These are phyloP conservation scores for Monilinia aucupariae DNA, from an alignment of 2,329 filamentous ascomycete genomes.

Conservation along the genomic window DNA sequence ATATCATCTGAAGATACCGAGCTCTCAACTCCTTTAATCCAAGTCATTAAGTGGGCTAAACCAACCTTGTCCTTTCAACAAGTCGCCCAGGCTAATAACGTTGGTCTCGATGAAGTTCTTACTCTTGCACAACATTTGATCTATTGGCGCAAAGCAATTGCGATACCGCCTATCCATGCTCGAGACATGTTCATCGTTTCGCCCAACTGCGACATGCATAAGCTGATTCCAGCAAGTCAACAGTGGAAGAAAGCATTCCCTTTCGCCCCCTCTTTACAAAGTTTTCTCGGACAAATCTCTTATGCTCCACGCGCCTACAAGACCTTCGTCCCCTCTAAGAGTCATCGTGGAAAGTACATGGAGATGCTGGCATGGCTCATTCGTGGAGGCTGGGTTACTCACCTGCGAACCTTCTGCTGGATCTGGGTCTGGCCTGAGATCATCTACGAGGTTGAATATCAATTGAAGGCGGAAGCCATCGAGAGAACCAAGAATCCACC, in stretches of 20 bases:
- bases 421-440: conserved; percentile 79
- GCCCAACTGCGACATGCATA: conserved; percentile 75
- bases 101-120: conserved; percentile 75
- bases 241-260: conserved; percentile 77
- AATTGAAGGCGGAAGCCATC: conserved; percentile 55
- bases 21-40: conserved; percentile 69
- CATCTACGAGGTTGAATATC: conserved; percentile 70
- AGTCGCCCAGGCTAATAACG: conserved; percentile 63
- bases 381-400: conserved; percentile 87
- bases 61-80: conserved; percentile 65
- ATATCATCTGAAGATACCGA: conserved; percentile 73
- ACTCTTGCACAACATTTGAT: conserved; percentile 89
- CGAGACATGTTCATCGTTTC: conserved; percentile 88
- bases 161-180: conserved; percentile 84
- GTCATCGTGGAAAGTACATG: conserved; percentile 82
- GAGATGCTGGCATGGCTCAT: conserved; percentile 91
- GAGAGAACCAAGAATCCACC: conserved; percentile 34
- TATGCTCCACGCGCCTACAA: conserved; percentile 78
- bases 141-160: conserved; percentile 89
- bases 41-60: conserved; percentile 71
- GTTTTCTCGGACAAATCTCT: conserved; percentile 81
- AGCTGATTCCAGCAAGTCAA: conserved; percentile 61
- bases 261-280: conserved; percentile 73
- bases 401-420: conserved; percentile 87
- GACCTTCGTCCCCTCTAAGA: conserved; percentile 76